Base-by-base conservation (phyloP, 345 rosid species). In the Acer yangbiense region DNA sequence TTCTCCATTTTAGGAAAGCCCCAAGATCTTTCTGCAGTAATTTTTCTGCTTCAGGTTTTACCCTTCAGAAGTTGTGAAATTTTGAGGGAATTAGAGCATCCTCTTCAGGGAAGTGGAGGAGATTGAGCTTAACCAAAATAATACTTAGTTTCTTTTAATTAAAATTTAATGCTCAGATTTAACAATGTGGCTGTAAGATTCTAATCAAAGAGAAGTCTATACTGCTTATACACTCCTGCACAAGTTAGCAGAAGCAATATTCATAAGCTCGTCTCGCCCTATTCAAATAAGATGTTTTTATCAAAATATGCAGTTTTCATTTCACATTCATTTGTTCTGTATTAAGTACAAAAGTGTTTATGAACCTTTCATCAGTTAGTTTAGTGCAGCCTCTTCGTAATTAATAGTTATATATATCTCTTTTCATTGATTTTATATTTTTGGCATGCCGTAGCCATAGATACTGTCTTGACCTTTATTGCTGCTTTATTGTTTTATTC, bases 11-110 rank as follows among this genome's bases (percentile, higher is more conserved):
- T 25, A 27, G 27, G 64, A 60, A 21, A 17, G 5, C 58, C 57
- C 2, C n/a, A 39, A 20, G 62, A 57, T 25, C 77, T 23, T 60
- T 66, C 71, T 69, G 18, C 9, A 35, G 54, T 50, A 66, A 23
- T 50, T 17, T 35, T 73, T 68, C 72, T 61, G 48, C 20, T 69
- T 29, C 61, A 25, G 63, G 17, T 50, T 52, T 62, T 39, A 70
- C 67, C 23, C 48, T 4, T 50, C 54, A 69, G 21, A 65, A 57
- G 13, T 64, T 17, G 29, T 44, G 54, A 68, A 41, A 20, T 68
- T 68, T 68, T 27, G 25, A 43, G 52, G 16, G 50, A 39, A 68
- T 6, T 41, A 43, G 3, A 60, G 2, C 64, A n/a, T 25, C 12
- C 4, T 60, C 11, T 20, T 13, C 16, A 18, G 23, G 48, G 25